A percentile compares a stretch with the other conserved stretches of the same genome.
Conservation (phyloP, 2,329 filamentous ascomycete genomes). For the Aureobasidium leucospermi region DNA sequence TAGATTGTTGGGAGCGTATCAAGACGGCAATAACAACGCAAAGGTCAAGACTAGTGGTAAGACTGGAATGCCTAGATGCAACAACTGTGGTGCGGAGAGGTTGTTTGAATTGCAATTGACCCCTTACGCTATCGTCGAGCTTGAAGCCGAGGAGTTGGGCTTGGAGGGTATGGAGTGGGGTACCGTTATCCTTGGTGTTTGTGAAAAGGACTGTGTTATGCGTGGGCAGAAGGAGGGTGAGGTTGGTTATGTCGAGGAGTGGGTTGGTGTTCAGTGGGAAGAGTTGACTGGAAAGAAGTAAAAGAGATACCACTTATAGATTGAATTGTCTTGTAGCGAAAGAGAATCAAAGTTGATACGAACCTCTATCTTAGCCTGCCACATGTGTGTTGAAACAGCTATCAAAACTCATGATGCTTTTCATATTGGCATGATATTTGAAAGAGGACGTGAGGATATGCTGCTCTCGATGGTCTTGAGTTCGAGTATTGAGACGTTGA, state of each 20-base stretch:
- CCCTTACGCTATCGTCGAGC: constrained; percentile 79
- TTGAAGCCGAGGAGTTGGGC: constrained; percentile 65
- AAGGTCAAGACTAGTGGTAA: constrained; percentile 28
- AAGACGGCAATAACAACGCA: constrained; percentile 12
- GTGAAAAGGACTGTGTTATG: constrained; percentile 68
- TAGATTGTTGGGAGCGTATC: constrained; percentile 45
- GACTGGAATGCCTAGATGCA: constrained; percentile 63
- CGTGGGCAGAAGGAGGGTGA: constrained; percentile 50
- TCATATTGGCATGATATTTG: no score
- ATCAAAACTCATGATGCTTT: no score
- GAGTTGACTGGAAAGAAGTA: constrained; percentile 42
- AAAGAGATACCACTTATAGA: background rate
- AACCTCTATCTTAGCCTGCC: no score
- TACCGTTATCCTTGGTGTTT: constrained; percentile 81
- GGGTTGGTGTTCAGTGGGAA: constrained; percentile 98
- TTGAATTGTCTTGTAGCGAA: no score
- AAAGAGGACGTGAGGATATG: no score
- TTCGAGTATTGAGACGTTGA: background rate
- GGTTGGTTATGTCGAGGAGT: constrained; percentile 83
- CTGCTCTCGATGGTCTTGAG: no score
- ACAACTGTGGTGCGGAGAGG: constrained; percentile 64
- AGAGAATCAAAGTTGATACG: no score
- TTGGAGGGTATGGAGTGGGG: constrained; percentile 96
- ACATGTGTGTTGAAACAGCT: no score
- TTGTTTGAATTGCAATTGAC: constrained; percentile 90